phyloP scores from a whole-genome alignment of 129 eudicot genomes.

The Artemisia annua region DNA sequence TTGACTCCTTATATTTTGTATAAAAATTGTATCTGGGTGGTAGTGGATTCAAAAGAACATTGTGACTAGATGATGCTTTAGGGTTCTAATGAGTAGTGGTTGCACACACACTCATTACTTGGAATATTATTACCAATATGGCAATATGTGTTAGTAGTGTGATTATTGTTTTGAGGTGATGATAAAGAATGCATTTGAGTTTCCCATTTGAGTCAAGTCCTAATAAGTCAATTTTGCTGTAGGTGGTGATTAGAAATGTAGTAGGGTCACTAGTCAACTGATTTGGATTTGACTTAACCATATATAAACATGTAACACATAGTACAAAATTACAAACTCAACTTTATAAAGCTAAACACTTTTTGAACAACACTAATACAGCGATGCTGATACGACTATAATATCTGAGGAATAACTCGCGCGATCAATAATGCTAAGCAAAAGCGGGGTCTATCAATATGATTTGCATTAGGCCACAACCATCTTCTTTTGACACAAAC shows the following conservation, averaged over 20 bases:
- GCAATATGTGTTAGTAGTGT: constrained; percentile 19
- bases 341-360: constrained; percentile 14
- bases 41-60: constrained; percentile 29
- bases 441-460: constrained; percentile 26
- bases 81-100: constrained; percentile 21
- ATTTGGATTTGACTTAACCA: constrained; percentile 28
- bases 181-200: constrained; percentile 32
- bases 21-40: constrained; percentile 18
- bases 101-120: constrained; percentile 38
- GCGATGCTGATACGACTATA: constrained; percentile 15
- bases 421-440: constrained; percentile 16
- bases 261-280: constrained; percentile 39
- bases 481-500: no score
- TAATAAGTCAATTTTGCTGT: constrained; percentile 34
- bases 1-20: constrained; percentile 7
- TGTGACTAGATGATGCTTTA: constrained; percentile 22
- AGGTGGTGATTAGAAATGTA: constrained; percentile 31
- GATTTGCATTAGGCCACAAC: no score
- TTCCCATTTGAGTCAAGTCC: constrained; percentile 33
- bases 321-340: not conserved
- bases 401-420: not conserved
- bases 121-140: constrained; percentile 10
- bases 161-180: constrained; percentile 25
- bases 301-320: constrained; percentile 23
- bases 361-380: constrained; percentile 14